Conservation (phyloP, 2,329 filamentous ascomycete species). For the Huntiella savannae region DNA sequence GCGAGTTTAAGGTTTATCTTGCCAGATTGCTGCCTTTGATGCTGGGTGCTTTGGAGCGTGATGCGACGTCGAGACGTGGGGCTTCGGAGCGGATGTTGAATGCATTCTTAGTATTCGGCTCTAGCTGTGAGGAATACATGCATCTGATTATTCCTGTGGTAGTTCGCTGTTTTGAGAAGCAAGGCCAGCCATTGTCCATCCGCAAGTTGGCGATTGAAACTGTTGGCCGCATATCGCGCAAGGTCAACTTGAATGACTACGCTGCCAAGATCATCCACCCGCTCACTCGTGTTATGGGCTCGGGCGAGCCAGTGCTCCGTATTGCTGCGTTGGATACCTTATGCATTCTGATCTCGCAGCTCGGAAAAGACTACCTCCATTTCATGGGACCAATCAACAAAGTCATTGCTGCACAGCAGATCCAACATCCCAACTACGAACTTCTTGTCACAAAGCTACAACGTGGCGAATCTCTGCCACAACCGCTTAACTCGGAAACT, state of each 20-base stretch:
- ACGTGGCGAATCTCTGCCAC: constrained; percentile 85
- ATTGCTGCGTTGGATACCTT: constrained; percentile 79
- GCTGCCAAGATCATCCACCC: constrained; percentile 93
- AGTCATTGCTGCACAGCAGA: constrained; percentile 56
- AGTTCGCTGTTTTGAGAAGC: constrained; percentile 82
- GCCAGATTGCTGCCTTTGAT: constrained; percentile 78
- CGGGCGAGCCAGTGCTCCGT: constrained; percentile 53
- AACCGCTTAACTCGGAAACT: constrained; percentile 76
- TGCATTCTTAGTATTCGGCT: constrained; percentile 87
- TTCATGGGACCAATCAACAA: constrained; percentile 92
- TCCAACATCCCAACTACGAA: constrained; percentile 81
- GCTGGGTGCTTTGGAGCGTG: constrained; percentile 82
- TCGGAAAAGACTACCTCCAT: constrained; percentile 86
- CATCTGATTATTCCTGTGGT: constrained; percentile 94
- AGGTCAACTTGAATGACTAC: constrained; percentile 94
- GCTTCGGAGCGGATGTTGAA: constrained; percentile 84
- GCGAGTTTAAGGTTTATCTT: constrained; percentile 94
- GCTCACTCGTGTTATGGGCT: constrained; percentile 61
- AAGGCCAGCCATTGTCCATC: constrained; percentile 59
- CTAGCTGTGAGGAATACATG: constrained; percentile 97
- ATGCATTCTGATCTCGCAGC: constrained; percentile 85
- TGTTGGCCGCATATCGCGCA: constrained; percentile 78
- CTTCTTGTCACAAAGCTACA: constrained; percentile 82
- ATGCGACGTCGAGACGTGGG: constrained; percentile 52
- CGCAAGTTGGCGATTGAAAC: constrained; percentile 85